Percentiles rank a stretch among this genome's conserved stretches.
These are phyloP conservation scores for Eutypa lata DNA, from an alignment of 2,329 filamentous ascomycete genomes.

Conservation along the genomic window DNA sequence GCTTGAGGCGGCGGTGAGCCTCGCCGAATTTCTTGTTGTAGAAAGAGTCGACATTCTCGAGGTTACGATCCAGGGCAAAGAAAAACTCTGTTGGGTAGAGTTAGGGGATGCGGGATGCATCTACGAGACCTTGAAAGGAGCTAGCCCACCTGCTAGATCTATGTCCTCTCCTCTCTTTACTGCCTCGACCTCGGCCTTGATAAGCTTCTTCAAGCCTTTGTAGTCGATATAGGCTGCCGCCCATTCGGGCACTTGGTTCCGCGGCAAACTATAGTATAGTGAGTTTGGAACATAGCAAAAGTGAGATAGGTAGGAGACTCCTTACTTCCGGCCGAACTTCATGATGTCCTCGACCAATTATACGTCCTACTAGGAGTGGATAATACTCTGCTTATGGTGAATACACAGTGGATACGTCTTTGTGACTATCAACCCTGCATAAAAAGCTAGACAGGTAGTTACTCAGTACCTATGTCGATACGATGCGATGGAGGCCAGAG, in stretches of 20 bases:
- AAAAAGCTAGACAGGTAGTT: background rate
- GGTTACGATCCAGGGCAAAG: constrained; percentile 91
- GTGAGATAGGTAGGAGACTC: constrained; percentile 4
- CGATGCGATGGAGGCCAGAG: background rate
- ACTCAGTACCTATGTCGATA: background rate
- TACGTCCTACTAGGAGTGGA: background rate
- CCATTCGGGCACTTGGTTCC: constrained; percentile 87
- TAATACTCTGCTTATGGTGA: background rate
- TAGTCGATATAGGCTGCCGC: constrained; percentile 82
- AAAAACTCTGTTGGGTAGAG: constrained; percentile 74
- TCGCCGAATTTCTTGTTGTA: constrained; percentile 96
- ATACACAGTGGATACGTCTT: background rate
- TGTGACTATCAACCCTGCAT: background rate
- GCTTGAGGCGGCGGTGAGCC: constrained; percentile 75
- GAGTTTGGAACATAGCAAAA: constrained; percentile 4
- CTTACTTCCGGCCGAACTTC: constrained; percentile 64
- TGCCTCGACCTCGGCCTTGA: constrained; percentile 72
- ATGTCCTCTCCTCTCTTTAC: constrained; percentile 68
- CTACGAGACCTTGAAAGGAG: constrained; percentile 29
- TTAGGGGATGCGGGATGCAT: constrained; percentile 35
- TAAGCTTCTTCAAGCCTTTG: constrained; percentile 90
- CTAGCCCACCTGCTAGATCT: constrained; percentile 81
- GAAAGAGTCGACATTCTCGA: constrained; percentile 94
- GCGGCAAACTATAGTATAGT: constrained; percentile 54
- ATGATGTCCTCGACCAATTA: constrained; percentile 34